Percentiles rank a stretch among this genome's conserved stretches.
phyloP scores from a whole-genome alignment of 805 yeast species.

The Debaryomyces tyrocola region DNA sequence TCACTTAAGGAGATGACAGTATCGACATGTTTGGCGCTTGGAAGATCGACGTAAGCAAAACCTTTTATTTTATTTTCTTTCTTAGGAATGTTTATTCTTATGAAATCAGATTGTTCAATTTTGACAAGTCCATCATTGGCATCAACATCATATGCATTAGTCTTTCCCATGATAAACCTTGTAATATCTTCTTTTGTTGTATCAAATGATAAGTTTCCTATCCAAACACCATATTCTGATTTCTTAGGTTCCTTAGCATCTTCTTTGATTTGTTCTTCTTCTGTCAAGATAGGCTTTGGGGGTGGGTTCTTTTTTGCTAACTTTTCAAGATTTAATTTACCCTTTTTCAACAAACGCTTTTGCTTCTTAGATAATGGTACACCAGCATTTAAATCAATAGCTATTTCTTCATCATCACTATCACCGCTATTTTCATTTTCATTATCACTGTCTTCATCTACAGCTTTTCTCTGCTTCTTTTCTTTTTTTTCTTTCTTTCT shows the following conservation, averaged over 20 bases:
- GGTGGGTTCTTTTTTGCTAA: constrained; percentile 40
- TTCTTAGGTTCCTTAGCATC: constrained; percentile 32
- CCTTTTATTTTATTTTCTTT: constrained; percentile 72
- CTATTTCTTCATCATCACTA: constrained; percentile 62
- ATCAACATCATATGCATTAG: constrained; percentile 33
- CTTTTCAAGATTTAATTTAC: constrained; percentile 67
- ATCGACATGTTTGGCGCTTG: constrained; percentile 55
- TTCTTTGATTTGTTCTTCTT: constrained; percentile 29
- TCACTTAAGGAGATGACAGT: constrained; percentile 72
- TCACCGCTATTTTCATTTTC: constrained; percentile 15
- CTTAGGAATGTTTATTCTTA: constrained; percentile 80
- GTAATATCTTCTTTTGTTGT: constrained; percentile 73
- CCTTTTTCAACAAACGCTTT: constrained; percentile 78
- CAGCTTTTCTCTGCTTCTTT: constrained; percentile 9
- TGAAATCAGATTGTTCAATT: constrained; percentile 58
- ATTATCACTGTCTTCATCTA: constrained; percentile 7
- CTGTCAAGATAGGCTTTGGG: constrained; percentile 36
- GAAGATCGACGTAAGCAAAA: constrained; percentile 87
- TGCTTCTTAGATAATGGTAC: constrained; percentile 91
- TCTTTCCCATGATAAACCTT: constrained; percentile 62
- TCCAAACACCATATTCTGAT: constrained; percentile 81
- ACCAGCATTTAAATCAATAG: constrained; percentile 65
- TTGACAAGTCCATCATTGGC: constrained; percentile 18
- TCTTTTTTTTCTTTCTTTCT: constrained; percentile 17
- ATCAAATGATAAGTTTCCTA: constrained; percentile 87